Evolutionary conservation across 176 grass and related monocot species (phyloP), one percentile per base, ranked within the genome.

Genomic region (Pontederia paniculata): DNA sequence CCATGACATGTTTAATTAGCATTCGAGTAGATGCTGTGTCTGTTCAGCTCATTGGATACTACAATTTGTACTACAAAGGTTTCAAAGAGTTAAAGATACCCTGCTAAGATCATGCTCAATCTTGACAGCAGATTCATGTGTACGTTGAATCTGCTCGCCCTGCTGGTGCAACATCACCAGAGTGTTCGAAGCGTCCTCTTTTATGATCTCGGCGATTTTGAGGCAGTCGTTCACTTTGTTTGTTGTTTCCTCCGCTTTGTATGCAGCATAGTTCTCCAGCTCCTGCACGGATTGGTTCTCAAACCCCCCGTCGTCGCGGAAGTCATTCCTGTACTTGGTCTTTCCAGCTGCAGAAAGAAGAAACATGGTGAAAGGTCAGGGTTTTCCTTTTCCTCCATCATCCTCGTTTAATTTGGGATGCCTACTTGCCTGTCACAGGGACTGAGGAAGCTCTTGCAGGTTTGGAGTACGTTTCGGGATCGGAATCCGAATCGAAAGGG

Each of bases 61-160:
- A n/a, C n/a, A n/a, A n/a, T n/a, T n/a, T n/a, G n/a, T n/a, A n/a
- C n/a, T n/a, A n/a, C n/a, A n/a, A n/a, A n/a, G n/a, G n/a, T n/a
- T n/a, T n/a, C n/a, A n/a, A n/a, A n/a, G n/a, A n/a, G n/a, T n/a
- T n/a, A n/a, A n/a, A n/a, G n/a, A n/a, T 62, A 72, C 70, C 58
- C 57, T 59, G 23, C 57, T 72, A 72, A 72, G 70, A 17, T 72
- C 70, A 17, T 72, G 58, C 46, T 72, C 70, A 53, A 72, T 72
- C 16, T 37, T 18, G n/a, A 52, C 70, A 25, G 54, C 22, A n/a
- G 12, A 44, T 45, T 72, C 57, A 62, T 72, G 70, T 21, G 70
- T 62, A 8, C 57, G 46, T 6, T 2, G 4, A 23, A 72, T 72
- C 57, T 72, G 57, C 16, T 72, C 70, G 1, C 70, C 58, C 28